phyloP scores from a whole-genome alignment of 306 rosid genomes.

The Prinsepia uniflora region DNA sequence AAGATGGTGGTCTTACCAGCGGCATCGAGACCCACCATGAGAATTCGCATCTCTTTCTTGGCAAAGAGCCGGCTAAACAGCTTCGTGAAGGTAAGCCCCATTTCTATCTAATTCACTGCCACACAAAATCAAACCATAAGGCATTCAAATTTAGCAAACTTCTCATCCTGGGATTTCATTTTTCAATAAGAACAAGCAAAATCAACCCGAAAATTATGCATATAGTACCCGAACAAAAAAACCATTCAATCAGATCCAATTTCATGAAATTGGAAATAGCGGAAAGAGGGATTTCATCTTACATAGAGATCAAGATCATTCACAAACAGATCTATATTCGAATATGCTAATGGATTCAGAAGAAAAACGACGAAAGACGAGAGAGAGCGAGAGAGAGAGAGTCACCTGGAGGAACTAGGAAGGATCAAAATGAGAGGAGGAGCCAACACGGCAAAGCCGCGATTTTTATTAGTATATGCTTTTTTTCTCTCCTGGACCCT shows the following conservation, averaged over 20 bases:
- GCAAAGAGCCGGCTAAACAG: constrained; percentile 90
- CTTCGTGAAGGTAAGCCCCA: constrained; percentile 93
- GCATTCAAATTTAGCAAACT: not conserved
- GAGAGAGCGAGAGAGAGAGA: not conserved
- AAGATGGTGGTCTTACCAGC: constrained; percentile 96
- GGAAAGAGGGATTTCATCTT: not conserved
- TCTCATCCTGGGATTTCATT: not conserved
- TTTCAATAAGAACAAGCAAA: not conserved
- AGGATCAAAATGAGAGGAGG: constrained; percentile 23
- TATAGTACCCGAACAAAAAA: not conserved
- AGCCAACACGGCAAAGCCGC: constrained; percentile 5
- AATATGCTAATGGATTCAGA: not conserved
- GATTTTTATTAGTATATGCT: constrained; percentile 18
- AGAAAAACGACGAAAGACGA: not conserved
- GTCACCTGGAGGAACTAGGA: constrained; percentile 15
- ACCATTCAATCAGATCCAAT: constrained; percentile 12
- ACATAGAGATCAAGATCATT: not conserved
- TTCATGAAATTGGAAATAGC: not conserved
- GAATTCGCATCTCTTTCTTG: constrained; percentile 88
- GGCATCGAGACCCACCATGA: constrained; percentile 99
- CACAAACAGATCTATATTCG: not conserved
- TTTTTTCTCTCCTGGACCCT: constrained; percentile 14
- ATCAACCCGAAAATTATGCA: not conserved
- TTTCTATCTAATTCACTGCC: constrained; percentile 24
- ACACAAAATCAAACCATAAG: not conserved